Base-by-base conservation (phyloP, 768 basidiomycete species). In the Boletus patriciae region DNA sequence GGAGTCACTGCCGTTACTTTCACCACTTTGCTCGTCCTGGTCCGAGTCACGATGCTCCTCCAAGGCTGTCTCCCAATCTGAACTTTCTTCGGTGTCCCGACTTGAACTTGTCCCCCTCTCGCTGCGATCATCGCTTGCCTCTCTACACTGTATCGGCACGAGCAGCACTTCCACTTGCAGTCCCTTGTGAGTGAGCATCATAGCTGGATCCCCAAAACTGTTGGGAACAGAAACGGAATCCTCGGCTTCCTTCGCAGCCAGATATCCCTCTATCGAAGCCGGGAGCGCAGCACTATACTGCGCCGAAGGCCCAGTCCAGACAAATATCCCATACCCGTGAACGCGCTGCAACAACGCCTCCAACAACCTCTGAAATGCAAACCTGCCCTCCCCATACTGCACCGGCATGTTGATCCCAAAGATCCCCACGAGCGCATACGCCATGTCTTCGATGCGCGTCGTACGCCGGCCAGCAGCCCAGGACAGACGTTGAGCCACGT, bases 361-460 rank as follows among this genome's bases (percentile, higher is more conserved):
- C 46, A 51, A 47, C 42, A 66, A 33, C 44, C 65, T 63, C 44
- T 58, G 55, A 45, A 68, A 68, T 4, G 66, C 66, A 34, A 50
- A 66, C 29, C 27, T 54, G 1, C 67, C 68, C 34, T 68, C 66
- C 23, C 68, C 66, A 29, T 67, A 70, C 13, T 54, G 54, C 19
- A 67, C 54, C 2, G 66, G 66, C 42, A 69, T 52, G 29, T 52
- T 19, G 50, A 67, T 56, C 12, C 45, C 55, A 38, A 67, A 65
- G 15, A 69, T 50, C 3, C 62, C 66, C 49, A 68, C 52, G 19
- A 67, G 54, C n/a, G 62, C 62, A n/a, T 68, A 65, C 21, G 66
- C 61, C 50, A 34, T 53, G n/a, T 70, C 68, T 52, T 65, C 66
- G 36, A 54, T 51, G 36, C 59, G 55, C 18, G 69, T 69, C 43